phyloP scores from a whole-genome alignment of 768 basidiomycete genomes.

The Amanita jacksonii region DNA sequence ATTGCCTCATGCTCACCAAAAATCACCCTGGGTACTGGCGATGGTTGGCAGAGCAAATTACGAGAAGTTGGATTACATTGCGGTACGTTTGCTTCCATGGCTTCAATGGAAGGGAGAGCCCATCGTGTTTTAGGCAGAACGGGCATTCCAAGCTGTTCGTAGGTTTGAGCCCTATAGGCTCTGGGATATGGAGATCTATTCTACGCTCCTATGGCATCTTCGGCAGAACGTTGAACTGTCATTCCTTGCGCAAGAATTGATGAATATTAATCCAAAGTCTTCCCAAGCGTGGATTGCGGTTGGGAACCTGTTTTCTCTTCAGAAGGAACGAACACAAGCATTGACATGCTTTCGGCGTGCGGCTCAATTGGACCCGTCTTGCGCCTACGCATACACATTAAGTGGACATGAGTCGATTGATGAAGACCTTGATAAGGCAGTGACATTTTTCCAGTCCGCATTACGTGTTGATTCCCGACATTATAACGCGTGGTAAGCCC shows the following conservation, averaged over 20 bases:
- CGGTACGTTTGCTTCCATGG: conserved; percentile 45
- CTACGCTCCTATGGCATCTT: conserved; percentile 93
- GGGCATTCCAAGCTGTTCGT: conserved; percentile 77
- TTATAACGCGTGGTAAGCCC: conserved; percentile 88
- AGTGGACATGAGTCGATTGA: conserved; percentile 96
- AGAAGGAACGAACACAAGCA: conserved; percentile 90
- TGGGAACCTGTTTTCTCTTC: conserved; percentile 91
- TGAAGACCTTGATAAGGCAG: conserved; percentile 89
- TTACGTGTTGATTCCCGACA: conserved; percentile 86
- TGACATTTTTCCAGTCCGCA: conserved; percentile 86
- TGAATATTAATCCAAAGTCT: conserved; percentile 74
- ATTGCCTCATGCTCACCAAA: conserved; percentile 65
- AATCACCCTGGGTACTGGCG: conserved; percentile 68
- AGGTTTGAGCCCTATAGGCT: conserved; percentile 84
- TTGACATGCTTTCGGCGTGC: conserved; percentile 92
- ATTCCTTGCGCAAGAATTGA: conserved; percentile 86
- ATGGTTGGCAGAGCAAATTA: conserved; percentile 85
- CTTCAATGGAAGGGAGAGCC: conserved; percentile 11
- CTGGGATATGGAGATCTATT: conserved; percentile 93
- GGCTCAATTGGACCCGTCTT: conserved; percentile 77
- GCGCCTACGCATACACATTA: conserved; percentile 93
- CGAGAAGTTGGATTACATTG: conserved; percentile 81
- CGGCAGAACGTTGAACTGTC: conserved; percentile 79
- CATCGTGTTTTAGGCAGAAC: conserved; percentile 59
- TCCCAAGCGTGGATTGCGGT: conserved; percentile 93